Base-by-base conservation (phyloP, 2,329 filamentous ascomycete genomes). In the Sclerotinia minor region DNA sequence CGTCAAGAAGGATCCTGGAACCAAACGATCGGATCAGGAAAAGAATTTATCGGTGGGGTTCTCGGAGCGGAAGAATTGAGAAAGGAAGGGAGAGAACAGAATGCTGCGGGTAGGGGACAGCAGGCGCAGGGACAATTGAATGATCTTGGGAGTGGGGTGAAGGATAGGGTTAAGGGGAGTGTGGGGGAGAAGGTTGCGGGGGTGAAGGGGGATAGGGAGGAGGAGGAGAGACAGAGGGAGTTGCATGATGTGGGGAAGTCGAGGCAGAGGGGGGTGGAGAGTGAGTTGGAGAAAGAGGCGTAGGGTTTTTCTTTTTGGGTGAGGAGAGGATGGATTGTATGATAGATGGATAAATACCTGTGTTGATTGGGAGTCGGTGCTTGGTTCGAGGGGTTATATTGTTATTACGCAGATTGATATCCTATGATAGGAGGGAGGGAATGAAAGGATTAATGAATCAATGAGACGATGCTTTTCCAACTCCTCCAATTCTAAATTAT, bases 1-100 rank as follows among this genome's bases (percentile, higher is more conserved):
- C 91, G 93, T 72, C 81, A 84, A 29, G 78, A 86, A 24, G 94
- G 94, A 54, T 84, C 84, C 24, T 96, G 90, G 88, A 92, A 97
- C 82, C 94, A 97, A 81, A 96, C 92, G 6, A 76, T 94, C n/a
- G 94, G 94, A 64, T 86, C 90, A 0, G 89, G 89, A 54, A 97
- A 97, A 83, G 92, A 97, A 78, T 82, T 88, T 5, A 71, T 95
- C 0, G 94, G 94, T 68, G 88, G 89, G 24, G 74, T 94, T 6
- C 72, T 94, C 35, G 94, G 94, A 69, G 88, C 86, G 71, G 89
- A 95, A 80, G 85, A 86, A 77, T 79, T 97, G 65, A 94, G 94
- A 82, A 83, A 87, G 59, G 77, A 88, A 32, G 94, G 94, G 6
- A 86, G 87, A 44, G 80, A 89, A 74, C 93, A 97, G 82, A 96